A percentile compares a stretch with the other conserved stretches of the same genome.
Conservation (phyloP, 495 filamentous ascomycete species). For the Ramalina intermedia region DNA sequence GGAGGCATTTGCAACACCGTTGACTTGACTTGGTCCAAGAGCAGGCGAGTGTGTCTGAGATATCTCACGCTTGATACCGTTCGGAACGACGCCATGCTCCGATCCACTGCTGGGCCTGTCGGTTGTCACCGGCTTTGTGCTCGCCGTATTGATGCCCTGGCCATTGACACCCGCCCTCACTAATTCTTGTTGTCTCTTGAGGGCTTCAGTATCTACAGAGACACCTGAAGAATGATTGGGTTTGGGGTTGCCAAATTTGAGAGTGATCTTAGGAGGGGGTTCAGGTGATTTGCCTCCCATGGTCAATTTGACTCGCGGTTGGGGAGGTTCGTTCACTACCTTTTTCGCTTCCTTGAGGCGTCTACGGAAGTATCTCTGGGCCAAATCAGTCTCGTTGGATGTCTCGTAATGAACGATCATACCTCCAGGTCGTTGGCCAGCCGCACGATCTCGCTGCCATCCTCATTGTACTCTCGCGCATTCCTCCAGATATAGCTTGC, state of each 20-base stretch:
- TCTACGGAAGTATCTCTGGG: constrained; percentile 46
- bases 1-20: constrained; percentile 12
- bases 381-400: too few species aligned
- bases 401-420: constrained; percentile 1
- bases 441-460: constrained; percentile 61
- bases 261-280: constrained; percentile 27
- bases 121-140: background rate
- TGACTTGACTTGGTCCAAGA: constrained; percentile 12
- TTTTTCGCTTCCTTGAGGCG: constrained; percentile 55
- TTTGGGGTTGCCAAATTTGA: constrained; percentile 28
- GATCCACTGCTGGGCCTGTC: constrained; percentile 10
- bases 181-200: constrained; percentile 32
- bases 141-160: constrained; percentile 16
- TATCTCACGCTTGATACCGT: constrained; percentile 31
- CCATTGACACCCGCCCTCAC: constrained; percentile 31
- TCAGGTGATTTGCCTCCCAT: constrained; percentile 43
- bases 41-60: constrained; percentile 25
- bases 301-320: constrained; percentile 67
- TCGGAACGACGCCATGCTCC: constrained; percentile 17
- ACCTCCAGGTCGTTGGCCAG: constrained; percentile 67
- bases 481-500: constrained; percentile 71
- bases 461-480: constrained; percentile 78
- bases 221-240: constrained; percentile 26
- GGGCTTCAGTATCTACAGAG: constrained; percentile 35
- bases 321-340: constrained; percentile 45